Percentiles rank a stretch among this genome's conserved stretches.
phyloP scores from a whole-genome alignment of 2,329 filamentous ascomycete genomes.

The Ascochyta viciae-villosae region DNA sequence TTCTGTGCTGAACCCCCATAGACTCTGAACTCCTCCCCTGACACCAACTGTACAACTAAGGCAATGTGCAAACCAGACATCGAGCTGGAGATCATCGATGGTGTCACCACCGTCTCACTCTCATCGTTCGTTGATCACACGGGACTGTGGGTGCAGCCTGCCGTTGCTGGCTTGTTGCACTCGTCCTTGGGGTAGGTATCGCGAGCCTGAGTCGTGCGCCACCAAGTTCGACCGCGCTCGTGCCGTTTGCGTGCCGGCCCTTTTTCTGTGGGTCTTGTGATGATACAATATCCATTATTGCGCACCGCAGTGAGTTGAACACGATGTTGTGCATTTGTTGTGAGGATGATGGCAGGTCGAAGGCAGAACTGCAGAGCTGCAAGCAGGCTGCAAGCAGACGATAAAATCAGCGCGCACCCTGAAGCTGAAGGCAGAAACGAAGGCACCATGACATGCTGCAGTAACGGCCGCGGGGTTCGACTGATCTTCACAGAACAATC shows the following conservation, averaged over 20 bases:
- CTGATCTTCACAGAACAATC: neutral
- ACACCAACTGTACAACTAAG: neutral
- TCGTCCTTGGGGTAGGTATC: slow-evolving; percentile 1
- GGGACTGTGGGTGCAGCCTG: neutral
- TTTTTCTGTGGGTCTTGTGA: slow-evolving; percentile 1
- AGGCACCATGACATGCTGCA: no score
- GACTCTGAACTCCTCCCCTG: neutral
- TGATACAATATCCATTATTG: neutral
- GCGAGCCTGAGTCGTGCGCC: slow-evolving; percentile 10
- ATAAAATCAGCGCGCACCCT: neutral
- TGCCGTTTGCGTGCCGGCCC: neutral
- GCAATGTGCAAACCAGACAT: neutral
- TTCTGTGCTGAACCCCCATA: no score
- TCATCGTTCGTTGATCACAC: neutral
- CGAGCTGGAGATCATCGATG: neutral
- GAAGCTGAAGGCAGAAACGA: neutral
- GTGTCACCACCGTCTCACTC: neutral
- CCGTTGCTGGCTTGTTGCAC: neutral
- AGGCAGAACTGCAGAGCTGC: neutral
- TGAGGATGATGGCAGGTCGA: neutral
- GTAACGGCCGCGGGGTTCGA: neutral
- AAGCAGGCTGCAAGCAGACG: neutral
- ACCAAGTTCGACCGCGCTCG: neutral
- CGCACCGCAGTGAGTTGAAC: neutral
- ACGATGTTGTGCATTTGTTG: neutral